Conservation (phyloP, 75 land plant species). For the Sequoiadendron giganteum region DNA sequence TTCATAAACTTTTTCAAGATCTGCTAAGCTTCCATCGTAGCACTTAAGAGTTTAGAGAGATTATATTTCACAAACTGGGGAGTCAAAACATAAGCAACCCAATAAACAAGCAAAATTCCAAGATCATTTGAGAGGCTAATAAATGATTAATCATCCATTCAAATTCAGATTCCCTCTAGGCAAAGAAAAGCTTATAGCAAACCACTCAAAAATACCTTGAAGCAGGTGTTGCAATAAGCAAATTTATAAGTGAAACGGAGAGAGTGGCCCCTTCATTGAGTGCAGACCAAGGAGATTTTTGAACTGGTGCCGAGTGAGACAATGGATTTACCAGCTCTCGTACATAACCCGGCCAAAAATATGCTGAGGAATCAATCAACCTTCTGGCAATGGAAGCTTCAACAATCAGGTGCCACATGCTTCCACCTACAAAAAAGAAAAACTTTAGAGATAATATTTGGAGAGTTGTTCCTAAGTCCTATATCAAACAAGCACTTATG, state of each 20-base stretch:
- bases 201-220: constrained; percentile 52
- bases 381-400: constrained; percentile 90
- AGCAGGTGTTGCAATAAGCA: constrained; percentile 72
- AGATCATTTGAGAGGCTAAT: not conserved
- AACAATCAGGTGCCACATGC: constrained; percentile 81
- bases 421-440: constrained; percentile 53
- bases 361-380: constrained; percentile 77
- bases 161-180: not conserved
- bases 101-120: not conserved
- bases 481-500: not conserved
- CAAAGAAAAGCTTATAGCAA: not conserved
- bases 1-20: constrained; percentile 66
- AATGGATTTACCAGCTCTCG: constrained; percentile 14
- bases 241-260: constrained; percentile 30
- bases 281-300: constrained; percentile 69
- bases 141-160: not conserved
- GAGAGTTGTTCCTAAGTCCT: not conserved
- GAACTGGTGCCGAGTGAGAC: constrained; percentile 23
- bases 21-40: constrained; percentile 49
- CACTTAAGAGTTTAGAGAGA: constrained; percentile 10
- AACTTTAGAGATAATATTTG: not conserved
- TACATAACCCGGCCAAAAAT: constrained; percentile 81
- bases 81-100: constrained; percentile 1
- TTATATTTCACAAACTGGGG: not conserved
- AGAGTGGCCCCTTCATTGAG: constrained; percentile 81